Evolutionary conservation across 441 rosid species (phyloP).

Genomic region (Populus hybrid): DNA sequence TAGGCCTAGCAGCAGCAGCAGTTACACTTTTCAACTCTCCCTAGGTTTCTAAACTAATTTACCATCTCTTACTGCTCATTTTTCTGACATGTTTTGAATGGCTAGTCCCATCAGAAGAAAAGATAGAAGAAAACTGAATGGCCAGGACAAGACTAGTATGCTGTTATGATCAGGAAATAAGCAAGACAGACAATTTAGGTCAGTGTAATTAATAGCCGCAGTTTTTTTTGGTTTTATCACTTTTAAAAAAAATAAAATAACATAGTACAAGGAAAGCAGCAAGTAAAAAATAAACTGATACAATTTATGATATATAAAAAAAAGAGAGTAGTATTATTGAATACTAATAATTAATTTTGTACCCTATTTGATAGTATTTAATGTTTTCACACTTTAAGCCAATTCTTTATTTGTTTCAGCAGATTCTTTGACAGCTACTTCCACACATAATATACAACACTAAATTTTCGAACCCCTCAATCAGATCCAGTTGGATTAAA

Average conservation of each 20-base stretch:
- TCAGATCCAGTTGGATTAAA: neutral
- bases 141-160: neutral
- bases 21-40: too few relatives aligned
- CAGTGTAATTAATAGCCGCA: neutral
- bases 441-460: neutral
- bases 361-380: too few relatives aligned
- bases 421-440: neutral
- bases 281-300: too few relatives aligned
- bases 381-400: too few relatives aligned
- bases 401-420: too few relatives aligned
- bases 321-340: too few relatives aligned
- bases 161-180: neutral
- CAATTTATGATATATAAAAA: too few relatives aligned
- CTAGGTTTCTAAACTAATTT: neutral
- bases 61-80: neutral
- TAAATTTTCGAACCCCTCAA: slow-evolving; percentile 2
- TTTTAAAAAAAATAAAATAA: too few relatives aligned
- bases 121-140: neutral
- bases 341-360: too few relatives aligned
- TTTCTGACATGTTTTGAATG: neutral
- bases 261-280: too few relatives aligned
- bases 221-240: too few relatives aligned
- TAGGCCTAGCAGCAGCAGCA: too few relatives aligned
- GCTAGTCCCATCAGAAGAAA: neutral
- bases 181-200: neutral